These are phyloP conservation scores for Dictyostelium purpureum DNA, from an alignment of 78 protist species.

Conservation along the genomic window DNA sequence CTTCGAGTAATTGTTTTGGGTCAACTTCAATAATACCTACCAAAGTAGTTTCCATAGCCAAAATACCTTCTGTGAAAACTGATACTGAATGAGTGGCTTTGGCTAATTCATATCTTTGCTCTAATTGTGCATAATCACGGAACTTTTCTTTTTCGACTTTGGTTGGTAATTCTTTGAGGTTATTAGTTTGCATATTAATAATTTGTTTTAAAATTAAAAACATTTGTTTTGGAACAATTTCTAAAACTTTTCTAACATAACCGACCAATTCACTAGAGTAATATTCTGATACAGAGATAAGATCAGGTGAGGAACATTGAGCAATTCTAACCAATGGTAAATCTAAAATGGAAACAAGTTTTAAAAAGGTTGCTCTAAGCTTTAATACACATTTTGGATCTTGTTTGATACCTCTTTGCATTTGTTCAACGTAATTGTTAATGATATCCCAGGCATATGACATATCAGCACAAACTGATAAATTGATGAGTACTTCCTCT, in stretches of 20 bases:
- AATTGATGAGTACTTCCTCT: slow-evolving; percentile 84
- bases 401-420: slow-evolving; percentile 84
- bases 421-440: slow-evolving; percentile 75
- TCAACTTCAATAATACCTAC: slow-evolving; percentile 95
- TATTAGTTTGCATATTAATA: slow-evolving; percentile 87
- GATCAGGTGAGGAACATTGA: slow-evolving; percentile 92
- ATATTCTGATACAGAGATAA: slow-evolving; percentile 93
- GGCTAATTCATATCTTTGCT: slow-evolving; percentile 90
- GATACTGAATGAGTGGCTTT: slow-evolving; percentile 88
- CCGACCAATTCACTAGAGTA: slow-evolving; percentile 91
- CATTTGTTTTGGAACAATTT: slow-evolving; percentile 94
- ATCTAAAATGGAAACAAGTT: slow-evolving; percentile 95
- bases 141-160: slow-evolving; percentile 87
- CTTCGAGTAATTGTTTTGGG: slow-evolving; percentile 93
- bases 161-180: slow-evolving; percentile 88
- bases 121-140: slow-evolving; percentile 93
- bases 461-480: slow-evolving; percentile 88
- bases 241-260: slow-evolving; percentile 93
- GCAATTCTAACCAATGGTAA: slow-evolving; percentile 95
- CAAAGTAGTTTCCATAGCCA: slow-evolving; percentile 97
- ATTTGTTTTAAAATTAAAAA: slow-evolving; percentile 88
- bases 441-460: slow-evolving; percentile 96
- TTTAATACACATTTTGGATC: slow-evolving; percentile 90
- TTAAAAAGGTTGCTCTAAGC: slow-evolving; percentile 96
- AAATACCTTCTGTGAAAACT: slow-evolving; percentile 97